A percentile compares a stretch with the other conserved stretches of the same genome.
phyloP scores from a whole-genome alignment of 2,329 filamentous ascomycete species.

The Periconia digitata region DNA sequence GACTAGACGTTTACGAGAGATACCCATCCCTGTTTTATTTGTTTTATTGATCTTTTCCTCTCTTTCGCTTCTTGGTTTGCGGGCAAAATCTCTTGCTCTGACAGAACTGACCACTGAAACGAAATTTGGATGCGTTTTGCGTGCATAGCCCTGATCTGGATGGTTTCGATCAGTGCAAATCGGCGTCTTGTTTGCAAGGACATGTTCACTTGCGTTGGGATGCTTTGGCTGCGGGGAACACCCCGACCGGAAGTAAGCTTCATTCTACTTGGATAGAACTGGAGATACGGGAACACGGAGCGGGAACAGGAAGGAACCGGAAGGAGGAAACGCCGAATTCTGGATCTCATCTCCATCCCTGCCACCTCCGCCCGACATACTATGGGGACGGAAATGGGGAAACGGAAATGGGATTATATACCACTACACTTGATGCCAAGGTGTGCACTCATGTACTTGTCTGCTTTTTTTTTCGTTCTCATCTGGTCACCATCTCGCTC shows the following conservation, averaged over 20 bases:
- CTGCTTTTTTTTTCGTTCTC: not conserved
- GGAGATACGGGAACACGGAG: not conserved
- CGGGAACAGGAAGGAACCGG: not conserved
- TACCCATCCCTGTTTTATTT: constrained; percentile 1
- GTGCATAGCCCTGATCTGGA: constrained; percentile 30
- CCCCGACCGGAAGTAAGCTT: not conserved
- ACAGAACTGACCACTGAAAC: constrained; percentile 20
- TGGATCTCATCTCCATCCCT: not conserved
- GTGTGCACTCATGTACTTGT: not conserved
- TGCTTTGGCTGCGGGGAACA: not conserved
- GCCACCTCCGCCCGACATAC: not conserved
- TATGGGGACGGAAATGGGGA: not conserved
- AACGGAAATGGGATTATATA: not conserved
- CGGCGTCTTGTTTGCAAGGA: constrained; percentile 26
- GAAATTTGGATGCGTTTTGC: constrained; percentile 23
- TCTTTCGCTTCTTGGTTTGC: too few relatives aligned
- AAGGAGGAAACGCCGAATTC: constrained; percentile 6
- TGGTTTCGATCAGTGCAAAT: constrained; percentile 17
- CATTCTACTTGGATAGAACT: not conserved
- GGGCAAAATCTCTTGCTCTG: constrained; percentile 9
- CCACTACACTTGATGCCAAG: constrained; percentile 6
- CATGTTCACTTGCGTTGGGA: not conserved
- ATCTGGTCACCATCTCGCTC: too few relatives aligned
- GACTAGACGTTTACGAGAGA: constrained; percentile 23
- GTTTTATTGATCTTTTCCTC: not conserved